Evolutionary conservation across 805 yeast species (phyloP), one percentile per base, ranked within the genome.

Genomic region (Ogataea degrootiae): DNA sequence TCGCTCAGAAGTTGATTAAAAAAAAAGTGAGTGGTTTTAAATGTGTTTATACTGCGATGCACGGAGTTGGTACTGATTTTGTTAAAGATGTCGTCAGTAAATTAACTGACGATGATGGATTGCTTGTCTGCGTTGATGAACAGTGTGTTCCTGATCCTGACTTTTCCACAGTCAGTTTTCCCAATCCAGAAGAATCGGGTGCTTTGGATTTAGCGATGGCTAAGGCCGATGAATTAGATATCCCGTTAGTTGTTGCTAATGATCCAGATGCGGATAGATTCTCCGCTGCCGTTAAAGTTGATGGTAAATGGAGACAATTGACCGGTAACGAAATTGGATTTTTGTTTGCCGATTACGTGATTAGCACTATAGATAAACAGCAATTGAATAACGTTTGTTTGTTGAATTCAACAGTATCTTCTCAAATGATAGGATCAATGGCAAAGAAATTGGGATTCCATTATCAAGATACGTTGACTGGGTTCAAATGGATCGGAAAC

Each of bases 201-300:
- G 98, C 98, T 0, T 71, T 94, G 46, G 85, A 81, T 54, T 60
- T 84, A 44, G 92, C 96, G 0, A 82, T 83, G 17, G 44, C 61
- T 9, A 62, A 67, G 3, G 97, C 96, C 0, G 82, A 86, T 37
- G 56, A 58, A 6, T 45, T 53, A 1, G 62, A 67, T 2, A 72
- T 72, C 0, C 61, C 68, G 2, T 62, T 89, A 31, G 92, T 92
- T 2, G 58, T 92, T 2, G 96, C 97, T 1, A 92, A 85, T 64
- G 99, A 92, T 61, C 99, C 99, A 0, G 99, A 92, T 66, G 99
- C 98, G 0, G 99, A 92, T 64, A 73, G 99, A 49, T 92, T 92
- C 60, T 83, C 94, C 7, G 85, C 79, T 9, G 96, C 96, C 0
- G 76, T 86, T 17, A 80, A 77, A 53, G 45, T 39, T n/a, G 56